A percentile compares a stretch with the other conserved stretches of the same genome.
phyloP scores from a whole-genome alignment of 164 flowering plant genomes.

The Piper betle region DNA sequence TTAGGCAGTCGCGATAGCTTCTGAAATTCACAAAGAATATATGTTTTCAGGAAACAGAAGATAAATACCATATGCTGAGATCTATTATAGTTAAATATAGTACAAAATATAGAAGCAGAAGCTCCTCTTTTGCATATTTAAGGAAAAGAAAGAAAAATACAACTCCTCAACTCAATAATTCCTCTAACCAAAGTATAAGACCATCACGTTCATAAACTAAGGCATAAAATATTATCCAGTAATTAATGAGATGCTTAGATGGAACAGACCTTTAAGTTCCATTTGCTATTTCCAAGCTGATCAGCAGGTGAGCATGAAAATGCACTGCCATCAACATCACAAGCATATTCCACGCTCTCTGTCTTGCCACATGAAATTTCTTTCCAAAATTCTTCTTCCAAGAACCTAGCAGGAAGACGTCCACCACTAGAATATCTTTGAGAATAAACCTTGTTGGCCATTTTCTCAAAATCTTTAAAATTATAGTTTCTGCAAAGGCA shows the following conservation, averaged over 20 bases:
- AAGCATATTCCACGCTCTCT: conserved; percentile 95
- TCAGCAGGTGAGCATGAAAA: conserved; percentile 82
- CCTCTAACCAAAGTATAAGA: too few species aligned
- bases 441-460: conserved; percentile 92
- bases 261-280: conserved; percentile 85
- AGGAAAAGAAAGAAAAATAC: too few species aligned
- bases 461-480: conserved; percentile 91
- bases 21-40: too few species aligned
- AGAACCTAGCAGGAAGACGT: conserved; percentile 66
- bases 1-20: too few species aligned
- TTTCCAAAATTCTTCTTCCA: conserved; percentile 96
- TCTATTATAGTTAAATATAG: conserved; percentile 5
- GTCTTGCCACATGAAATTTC: conserved; percentile 91
- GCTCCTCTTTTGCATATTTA: too few species aligned
- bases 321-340: conserved; percentile 99
- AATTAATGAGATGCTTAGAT: too few species aligned
- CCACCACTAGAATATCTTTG: conserved; percentile 89
- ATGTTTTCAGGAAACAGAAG: conserved; percentile 73
- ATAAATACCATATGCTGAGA: conserved; percentile 64
- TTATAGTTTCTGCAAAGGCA: conserved; percentile 60
- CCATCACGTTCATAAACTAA: too few species aligned
- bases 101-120: too few species aligned
- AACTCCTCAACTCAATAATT: too few species aligned
- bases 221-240: too few species aligned
- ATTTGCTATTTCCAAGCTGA: conserved; percentile 86